phyloP scores from a whole-genome alignment of 2,329 filamentous ascomycete genomes.

The Colletotrichum simmondsii region DNA sequence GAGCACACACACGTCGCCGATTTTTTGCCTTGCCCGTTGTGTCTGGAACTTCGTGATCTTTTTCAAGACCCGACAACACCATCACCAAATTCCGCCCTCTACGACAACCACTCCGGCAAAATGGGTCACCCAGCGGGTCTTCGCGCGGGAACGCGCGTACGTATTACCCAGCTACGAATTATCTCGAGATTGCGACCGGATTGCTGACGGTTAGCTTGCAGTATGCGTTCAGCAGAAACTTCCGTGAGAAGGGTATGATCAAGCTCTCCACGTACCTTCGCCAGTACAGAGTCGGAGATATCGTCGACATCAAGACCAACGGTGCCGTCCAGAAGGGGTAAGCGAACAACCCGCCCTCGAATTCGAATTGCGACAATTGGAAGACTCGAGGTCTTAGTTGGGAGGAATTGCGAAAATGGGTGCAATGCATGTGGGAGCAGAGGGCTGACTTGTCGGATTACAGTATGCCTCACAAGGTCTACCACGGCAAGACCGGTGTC shows the following conservation, averaged over 20 bases:
- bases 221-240: constrained; percentile 94
- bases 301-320: constrained; percentile 98
- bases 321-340: constrained; percentile 98
- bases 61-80: constrained; percentile 24
- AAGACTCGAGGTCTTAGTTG: not conserved
- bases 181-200: constrained; percentile 19
- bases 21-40: constrained; percentile 1
- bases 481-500: constrained; percentile 98
- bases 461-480: constrained; percentile 99
- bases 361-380: constrained; percentile 20
- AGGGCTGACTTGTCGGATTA: constrained; percentile 46
- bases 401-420: not conserved
- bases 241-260: constrained; percentile 97
- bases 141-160: constrained; percentile 84
- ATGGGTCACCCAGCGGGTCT: constrained; percentile 92
- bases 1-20: constrained; percentile 4
- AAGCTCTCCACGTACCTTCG: constrained; percentile 92
- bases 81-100: constrained; percentile 34
- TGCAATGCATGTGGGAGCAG: not conserved
- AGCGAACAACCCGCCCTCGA: constrained; percentile 50
- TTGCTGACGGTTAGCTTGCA: constrained; percentile 52
- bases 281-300: constrained; percentile 98
- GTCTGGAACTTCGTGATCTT: constrained; percentile 15
- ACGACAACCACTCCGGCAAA: constrained; percentile 56
- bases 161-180: constrained; percentile 47